Percentiles rank a stretch among this genome's conserved stretches.
phyloP scores from a whole-genome alignment of 257 asterid genomes.

The Gentiana straminea region DNA sequence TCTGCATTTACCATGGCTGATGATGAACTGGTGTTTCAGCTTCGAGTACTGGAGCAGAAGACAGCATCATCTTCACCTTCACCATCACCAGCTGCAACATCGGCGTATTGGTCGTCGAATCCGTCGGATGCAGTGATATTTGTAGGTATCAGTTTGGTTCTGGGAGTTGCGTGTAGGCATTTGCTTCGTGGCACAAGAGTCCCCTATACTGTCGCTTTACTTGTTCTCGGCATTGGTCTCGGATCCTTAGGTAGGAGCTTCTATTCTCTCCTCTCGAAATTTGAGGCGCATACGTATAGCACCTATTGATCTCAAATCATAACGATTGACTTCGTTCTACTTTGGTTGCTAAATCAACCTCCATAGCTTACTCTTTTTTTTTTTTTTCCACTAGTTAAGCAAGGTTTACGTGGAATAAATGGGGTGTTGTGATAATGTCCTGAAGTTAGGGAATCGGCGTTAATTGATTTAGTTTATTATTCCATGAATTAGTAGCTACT shows the following conservation, averaged over 20 bases:
- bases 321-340: background rate
- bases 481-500: background rate
- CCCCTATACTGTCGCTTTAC: conserved; percentile 88
- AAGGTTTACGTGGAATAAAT: too few relatives aligned
- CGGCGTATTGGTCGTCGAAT: conserved; percentile 14
- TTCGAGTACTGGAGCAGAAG: background rate
- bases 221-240: conserved; percentile 70
- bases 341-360: background rate
- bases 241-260: conserved; percentile 64
- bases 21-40: conserved; percentile 20
- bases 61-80: conserved; percentile 23
- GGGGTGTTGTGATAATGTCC: background rate
- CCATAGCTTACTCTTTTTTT: background rate
- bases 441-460: background rate
- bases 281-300: background rate
- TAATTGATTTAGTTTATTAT: background rate
- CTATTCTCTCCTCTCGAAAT: background rate
- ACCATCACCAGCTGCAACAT: conserved; percentile 3
- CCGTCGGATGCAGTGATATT: conserved; percentile 83
- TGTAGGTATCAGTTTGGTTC: conserved; percentile 75
- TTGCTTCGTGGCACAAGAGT: conserved; percentile 85
- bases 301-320: background rate
- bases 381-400: background rate
- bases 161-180: conserved; percentile 81
- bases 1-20: conserved; percentile 12